Conservation (phyloP, 2,329 filamentous ascomycete species). For the Rachicladosporium sp. region DNA sequence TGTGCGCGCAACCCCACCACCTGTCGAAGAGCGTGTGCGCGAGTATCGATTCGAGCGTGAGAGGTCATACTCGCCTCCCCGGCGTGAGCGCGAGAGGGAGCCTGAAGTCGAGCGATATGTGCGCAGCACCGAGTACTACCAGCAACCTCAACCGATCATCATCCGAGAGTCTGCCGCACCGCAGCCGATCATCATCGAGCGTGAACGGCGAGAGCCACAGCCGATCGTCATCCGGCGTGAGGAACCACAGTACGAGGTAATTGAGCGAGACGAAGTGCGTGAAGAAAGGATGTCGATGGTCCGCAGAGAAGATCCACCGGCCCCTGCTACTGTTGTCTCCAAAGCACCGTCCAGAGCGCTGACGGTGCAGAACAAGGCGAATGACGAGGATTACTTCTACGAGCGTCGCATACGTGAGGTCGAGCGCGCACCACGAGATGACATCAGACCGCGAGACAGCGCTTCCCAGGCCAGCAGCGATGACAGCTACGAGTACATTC, state of each 20-base stretch:
- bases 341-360: slow-evolving; percentile 5
- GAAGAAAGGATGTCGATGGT: slow-evolving; percentile 36
- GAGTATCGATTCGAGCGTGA: slow-evolving; percentile 42
- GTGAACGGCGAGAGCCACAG: slow-evolving; percentile 35
- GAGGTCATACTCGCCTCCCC: slow-evolving; percentile 32
- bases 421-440: slow-evolving; percentile 34
- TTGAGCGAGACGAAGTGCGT: slow-evolving; percentile 43
- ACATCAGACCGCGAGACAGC: slow-evolving; percentile 40
- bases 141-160: slow-evolving; percentile 37
- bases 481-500: slow-evolving; percentile 49
- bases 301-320: slow-evolving; percentile 28
- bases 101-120: slow-evolving; percentile 40
- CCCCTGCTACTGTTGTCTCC: slow-evolving; percentile 10
- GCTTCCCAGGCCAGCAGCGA: slow-evolving; percentile 47
- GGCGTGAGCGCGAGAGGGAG: slow-evolving; percentile 27
- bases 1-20: slow-evolving; percentile 26
- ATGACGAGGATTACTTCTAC: slow-evolving; percentile 50
- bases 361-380: slow-evolving; percentile 15
- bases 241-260: slow-evolving; percentile 47
- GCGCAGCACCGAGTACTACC: slow-evolving; percentile 41
- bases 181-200: slow-evolving; percentile 41
- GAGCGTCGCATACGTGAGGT: slow-evolving; percentile 44
- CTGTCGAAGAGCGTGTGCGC: slow-evolving; percentile 34
- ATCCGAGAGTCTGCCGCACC: slow-evolving; percentile 36
- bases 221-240: slow-evolving; percentile 39